Evolutionary conservation across 441 rosid species (phyloP), one percentile per base, ranked within the genome.

Genomic region (Melastoma candidum): DNA sequence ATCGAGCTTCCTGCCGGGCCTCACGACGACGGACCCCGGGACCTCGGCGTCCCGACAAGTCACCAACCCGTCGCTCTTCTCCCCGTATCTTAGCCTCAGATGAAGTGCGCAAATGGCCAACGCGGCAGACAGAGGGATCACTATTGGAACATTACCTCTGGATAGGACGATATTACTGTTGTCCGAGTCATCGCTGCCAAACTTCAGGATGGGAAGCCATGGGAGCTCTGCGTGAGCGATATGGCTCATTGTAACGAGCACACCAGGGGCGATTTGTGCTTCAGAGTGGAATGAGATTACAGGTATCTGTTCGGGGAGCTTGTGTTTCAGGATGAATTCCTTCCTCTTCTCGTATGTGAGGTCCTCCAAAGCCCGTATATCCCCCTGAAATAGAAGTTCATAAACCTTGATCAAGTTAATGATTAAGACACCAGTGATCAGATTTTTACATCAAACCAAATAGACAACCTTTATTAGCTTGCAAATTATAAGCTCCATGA

Each of bases 211-310:
- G 27, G 77, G 82, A 55, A 81, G 74, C 82, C 79, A 73, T 1
- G 84, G 81, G 50, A 82, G 86, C 69, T 84, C 86, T 5, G 83
- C 84, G 14, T 82, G 89, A 49, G 89, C 86, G 63, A 82, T 75
- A 68, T 63, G 86, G 1, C 84, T 71, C 78, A 79, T 61, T 8
- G 89, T 77, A 4, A 76, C 81, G 2, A 82, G 79, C n/a, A 82
- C 81, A 1, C 82, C 78, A 0, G 78, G 86, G 47, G 72, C 69
- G 4, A 76, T 63, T 48, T 74, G 74, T 26, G 84, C 84, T 60
- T 79, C 83, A 0, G 88, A 72, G 67, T 68, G 82, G 69, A 84
- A 82, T 4, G 82, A 84, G 63, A 82, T 62, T 1, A 84, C 48
- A 48, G 88, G 88, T 27, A 81, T 68, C 44, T 68, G 56, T 26